A percentile compares a stretch with the other conserved stretches of the same genome.
phyloP scores from a whole-genome alignment of 257 asterid genomes.

The Capsicum pubescens region DNA sequence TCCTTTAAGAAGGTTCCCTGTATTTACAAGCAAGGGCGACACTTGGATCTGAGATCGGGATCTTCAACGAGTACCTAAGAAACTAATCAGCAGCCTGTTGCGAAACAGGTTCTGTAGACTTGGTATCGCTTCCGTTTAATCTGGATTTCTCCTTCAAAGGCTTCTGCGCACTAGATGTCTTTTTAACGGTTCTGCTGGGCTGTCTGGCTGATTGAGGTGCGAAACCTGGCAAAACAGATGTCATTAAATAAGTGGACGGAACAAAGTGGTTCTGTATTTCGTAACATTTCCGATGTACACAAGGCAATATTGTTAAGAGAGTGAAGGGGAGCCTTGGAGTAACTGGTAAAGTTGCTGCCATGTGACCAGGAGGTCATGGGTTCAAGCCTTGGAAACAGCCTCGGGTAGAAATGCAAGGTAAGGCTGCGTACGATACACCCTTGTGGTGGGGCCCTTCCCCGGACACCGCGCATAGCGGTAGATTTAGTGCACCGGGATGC shows the following conservation, averaged over 20 bases:
- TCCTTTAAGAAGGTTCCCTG: constrained; percentile 34
- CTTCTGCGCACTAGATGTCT: constrained; percentile 51
- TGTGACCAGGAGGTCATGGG: no score
- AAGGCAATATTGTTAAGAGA: constrained; percentile 7
- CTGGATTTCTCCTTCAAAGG: constrained; percentile 53
- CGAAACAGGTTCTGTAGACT: constrained; percentile 44
- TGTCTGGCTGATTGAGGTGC: constrained; percentile 54
- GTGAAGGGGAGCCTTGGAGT: no score
- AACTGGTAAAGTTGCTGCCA: no score
- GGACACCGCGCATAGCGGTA: no score
- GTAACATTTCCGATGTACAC: neutral
- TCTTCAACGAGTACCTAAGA: constrained; percentile 29
- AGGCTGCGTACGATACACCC: no score
- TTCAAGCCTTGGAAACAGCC: no score
- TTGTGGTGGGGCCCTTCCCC: no score
- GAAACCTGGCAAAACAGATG: constrained; percentile 53
- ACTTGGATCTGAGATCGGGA: constrained; percentile 40
- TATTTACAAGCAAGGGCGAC: constrained; percentile 54
- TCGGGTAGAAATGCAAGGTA: no score
- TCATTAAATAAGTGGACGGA: neutral
- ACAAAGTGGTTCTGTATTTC: neutral
- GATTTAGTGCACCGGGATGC: no score
- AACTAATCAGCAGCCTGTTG: constrained; percentile 41
- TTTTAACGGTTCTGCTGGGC: constrained; percentile 51
- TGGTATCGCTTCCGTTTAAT: constrained; percentile 44